Evolutionary conservation across 2,329 filamentous ascomycete species (phyloP).

Genomic region (Xylogone sp.): DNA sequence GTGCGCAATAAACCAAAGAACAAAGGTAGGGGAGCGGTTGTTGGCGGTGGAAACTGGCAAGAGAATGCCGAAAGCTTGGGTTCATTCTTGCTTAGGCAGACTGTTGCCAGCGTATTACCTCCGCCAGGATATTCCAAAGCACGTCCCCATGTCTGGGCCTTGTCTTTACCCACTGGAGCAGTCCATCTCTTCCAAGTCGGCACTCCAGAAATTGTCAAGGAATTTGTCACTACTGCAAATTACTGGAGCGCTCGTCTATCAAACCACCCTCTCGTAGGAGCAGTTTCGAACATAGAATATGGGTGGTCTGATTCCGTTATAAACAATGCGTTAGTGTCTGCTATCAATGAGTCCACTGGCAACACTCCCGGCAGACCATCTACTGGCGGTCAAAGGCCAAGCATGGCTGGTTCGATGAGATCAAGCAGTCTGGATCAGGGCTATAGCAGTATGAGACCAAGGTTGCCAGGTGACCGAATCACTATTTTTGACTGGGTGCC

Average conservation of each 20-base stretch:
- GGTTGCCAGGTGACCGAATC: conserved; percentile 80
- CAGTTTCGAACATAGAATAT: conserved; percentile 95
- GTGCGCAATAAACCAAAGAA: conserved; percentile 62
- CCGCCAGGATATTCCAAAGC: conserved; percentile 89
- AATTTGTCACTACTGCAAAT: conserved; percentile 92
- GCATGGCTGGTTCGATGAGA: conserved; percentile 57
- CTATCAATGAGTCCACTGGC: conserved; percentile 43
- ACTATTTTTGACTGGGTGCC: conserved; percentile 85
- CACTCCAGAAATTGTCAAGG: conserved; percentile 88
- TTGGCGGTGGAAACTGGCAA: conserved; percentile 97
- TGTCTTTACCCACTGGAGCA: conserved; percentile 86
- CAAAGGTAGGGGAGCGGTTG: conserved; percentile 57
- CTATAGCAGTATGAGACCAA: conserved; percentile 33
- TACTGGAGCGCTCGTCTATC: conserved; percentile 96
- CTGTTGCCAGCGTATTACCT: conserved; percentile 84
- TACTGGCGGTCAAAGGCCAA: conserved; percentile 25
- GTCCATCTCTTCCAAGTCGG: conserved; percentile 98
- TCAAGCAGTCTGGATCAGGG: conserved; percentile 49
- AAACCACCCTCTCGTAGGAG: conserved; percentile 87
- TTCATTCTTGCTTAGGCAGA: conserved; percentile 84
- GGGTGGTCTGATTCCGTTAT: conserved; percentile 90
- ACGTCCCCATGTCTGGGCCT: conserved; percentile 87
- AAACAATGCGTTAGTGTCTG: conserved; percentile 40
- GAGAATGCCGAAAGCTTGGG: conserved; percentile 90
- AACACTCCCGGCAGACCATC: conserved; percentile 21